Conservation (phyloP, 2,329 filamentous ascomycete genomes). For the Bipolaris victoriae region DNA sequence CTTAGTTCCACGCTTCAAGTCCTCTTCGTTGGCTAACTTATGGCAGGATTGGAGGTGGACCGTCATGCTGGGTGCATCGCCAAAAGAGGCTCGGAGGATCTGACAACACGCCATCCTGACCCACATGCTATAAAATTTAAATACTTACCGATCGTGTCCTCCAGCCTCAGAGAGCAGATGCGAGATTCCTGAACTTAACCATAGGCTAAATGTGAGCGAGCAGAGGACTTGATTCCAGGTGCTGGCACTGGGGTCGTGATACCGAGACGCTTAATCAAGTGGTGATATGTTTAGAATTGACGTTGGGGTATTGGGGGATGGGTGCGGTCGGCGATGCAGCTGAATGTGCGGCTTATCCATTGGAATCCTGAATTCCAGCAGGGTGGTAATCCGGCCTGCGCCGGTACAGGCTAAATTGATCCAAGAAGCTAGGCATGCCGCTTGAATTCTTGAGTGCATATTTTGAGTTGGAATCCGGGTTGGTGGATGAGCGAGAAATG, state of each 20-base stretch:
- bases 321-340: neutral
- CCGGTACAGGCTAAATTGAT: neutral
- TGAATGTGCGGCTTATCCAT: neutral
- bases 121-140: neutral
- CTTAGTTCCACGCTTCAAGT: neutral
- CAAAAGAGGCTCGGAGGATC: neutral
- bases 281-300: neutral
- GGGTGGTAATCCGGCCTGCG: neutral
- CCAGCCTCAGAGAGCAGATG: slow-evolving; percentile 1
- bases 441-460: neutral
- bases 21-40: neutral
- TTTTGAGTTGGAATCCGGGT: neutral
- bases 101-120: neutral
- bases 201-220: neutral
- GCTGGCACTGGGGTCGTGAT: neutral
- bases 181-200: neutral
- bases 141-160: neutral
- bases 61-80: neutral
- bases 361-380: neutral
- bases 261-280: neutral
- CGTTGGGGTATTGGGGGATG: neutral
- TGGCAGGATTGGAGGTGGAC: neutral
- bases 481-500: neutral
- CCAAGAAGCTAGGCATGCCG: neutral
- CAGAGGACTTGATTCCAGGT: neutral